These are phyloP conservation scores for Psilocybe tampanensis DNA, from an alignment of 768 basidiomycete species.

Conservation along the genomic window DNA sequence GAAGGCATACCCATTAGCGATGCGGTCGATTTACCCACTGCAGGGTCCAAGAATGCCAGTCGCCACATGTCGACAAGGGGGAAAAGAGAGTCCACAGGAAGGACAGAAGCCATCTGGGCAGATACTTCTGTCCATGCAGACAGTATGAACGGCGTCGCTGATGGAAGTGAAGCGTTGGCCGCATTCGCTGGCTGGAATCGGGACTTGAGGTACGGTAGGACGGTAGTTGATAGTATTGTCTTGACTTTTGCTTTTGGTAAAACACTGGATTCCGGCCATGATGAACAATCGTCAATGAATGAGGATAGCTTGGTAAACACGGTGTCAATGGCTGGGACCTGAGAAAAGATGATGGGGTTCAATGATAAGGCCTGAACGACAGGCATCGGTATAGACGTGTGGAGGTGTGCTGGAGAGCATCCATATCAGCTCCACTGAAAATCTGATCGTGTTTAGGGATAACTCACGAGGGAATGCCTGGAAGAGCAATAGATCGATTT, in stretches of 20 bases:
- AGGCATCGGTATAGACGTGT: conserved; percentile 60
- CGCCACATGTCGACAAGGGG: conserved; percentile 86
- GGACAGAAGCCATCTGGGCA: conserved; percentile 38
- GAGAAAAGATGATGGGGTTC: conserved; percentile 74
- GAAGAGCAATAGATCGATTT: conserved; percentile 74
- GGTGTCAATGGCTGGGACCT: conserved; percentile 69
- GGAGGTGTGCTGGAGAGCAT: conserved; percentile 69
- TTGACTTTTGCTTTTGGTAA: conserved; percentile 46
- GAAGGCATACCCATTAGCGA: conserved; percentile 27
- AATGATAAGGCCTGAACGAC: conserved; percentile 64
- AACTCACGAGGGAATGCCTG: conserved; percentile 80
- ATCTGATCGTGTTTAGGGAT: not conserved
- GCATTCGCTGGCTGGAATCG: conserved; percentile 43
- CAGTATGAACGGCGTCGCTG: conserved; percentile 42
- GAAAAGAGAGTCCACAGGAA: conserved; percentile 65
- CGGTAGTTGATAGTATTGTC: conserved; percentile 43
- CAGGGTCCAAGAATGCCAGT: conserved; percentile 68
- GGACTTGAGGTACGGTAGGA: conserved; percentile 68
- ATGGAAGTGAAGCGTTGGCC: conserved; percentile 19
- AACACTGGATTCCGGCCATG: conserved; percentile 32
- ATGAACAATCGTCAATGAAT: conserved; percentile 54
- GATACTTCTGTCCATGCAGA: conserved; percentile 53
- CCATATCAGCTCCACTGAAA: not conserved
- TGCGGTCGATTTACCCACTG: conserved; percentile 54
- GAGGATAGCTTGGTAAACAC: conserved; percentile 61